These are phyloP conservation scores for Cenchrus fungigraminus DNA, from an alignment of 176 grass and related monocot species.

Conservation along the genomic window DNA sequence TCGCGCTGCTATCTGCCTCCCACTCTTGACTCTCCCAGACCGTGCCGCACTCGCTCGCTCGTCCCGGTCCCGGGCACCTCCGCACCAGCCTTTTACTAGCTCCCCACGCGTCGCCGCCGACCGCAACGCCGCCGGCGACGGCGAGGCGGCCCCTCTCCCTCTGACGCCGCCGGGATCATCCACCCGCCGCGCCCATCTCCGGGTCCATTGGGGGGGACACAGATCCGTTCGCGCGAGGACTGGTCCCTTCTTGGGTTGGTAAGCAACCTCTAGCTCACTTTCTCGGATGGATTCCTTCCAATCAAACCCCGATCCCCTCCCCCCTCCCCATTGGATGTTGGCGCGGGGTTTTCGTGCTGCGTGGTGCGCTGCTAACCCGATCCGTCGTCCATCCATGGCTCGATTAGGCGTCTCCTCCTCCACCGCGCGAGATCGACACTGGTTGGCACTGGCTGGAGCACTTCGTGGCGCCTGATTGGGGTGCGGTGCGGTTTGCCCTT, in stretches of 20 bases:
- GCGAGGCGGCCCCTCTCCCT: background rate
- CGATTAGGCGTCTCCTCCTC: background rate
- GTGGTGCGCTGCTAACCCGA: background rate
- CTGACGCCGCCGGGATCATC: background rate
- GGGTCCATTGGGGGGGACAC: background rate
- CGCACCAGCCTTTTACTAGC: background rate
- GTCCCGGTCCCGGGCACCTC: background rate
- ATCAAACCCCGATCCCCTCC: background rate
- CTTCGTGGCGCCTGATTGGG: background rate
- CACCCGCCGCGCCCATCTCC: background rate
- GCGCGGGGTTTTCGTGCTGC: background rate
- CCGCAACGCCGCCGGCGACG: background rate
- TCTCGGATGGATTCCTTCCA: background rate
- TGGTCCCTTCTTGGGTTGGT: background rate
- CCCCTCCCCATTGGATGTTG: background rate
- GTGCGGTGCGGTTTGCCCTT: background rate
- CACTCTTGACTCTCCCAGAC: background rate
- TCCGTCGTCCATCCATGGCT: background rate
- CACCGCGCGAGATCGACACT: background rate
- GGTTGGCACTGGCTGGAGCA: background rate
- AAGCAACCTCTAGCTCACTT: background rate
- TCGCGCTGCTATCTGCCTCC: background rate
- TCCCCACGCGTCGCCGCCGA: background rate
- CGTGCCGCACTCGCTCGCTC: background rate
- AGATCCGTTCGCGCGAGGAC: slow-evolving; percentile 2